Percentiles rank a stretch among this genome's conserved stretches.
Conservation (phyloP, 139 green algal genomes). For the Raphidocelis subcapitata region DNA sequence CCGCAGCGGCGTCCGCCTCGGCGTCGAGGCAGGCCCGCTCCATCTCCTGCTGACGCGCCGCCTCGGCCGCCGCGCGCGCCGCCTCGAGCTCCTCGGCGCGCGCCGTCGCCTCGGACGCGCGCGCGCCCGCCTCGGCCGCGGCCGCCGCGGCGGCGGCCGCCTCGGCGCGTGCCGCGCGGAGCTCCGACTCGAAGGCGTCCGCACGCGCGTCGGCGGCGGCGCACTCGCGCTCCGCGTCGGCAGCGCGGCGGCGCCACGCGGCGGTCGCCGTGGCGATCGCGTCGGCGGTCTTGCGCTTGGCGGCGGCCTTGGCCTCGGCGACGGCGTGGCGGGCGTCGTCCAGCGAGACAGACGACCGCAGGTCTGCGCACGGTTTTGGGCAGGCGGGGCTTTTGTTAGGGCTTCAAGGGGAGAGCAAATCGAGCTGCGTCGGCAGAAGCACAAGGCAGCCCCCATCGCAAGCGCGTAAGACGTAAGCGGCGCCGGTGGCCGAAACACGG, state of each 20-base stretch:
- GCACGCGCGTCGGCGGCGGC: no score
- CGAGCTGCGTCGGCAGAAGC: no score
- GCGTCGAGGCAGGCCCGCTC: not conserved
- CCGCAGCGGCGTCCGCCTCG: not conserved
- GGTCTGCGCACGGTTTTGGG: no score
- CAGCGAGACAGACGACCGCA: conserved; percentile 22
- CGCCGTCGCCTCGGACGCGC: no score
- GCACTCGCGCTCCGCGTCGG: not conserved
- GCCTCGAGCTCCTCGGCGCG: no score
- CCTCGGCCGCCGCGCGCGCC: not conserved
- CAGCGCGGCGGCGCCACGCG: not conserved
- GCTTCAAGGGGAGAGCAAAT: no score
- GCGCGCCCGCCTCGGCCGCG: no score
- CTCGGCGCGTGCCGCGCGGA: not conserved
- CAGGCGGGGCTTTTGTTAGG: no score
- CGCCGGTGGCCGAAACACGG: no score
- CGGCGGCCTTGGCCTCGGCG: conserved; percentile 14
- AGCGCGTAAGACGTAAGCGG: no score
- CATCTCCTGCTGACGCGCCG: not conserved
- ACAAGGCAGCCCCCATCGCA: no score
- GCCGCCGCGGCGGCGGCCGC: not conserved
- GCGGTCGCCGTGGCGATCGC: not conserved
- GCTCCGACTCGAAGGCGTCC: no score
- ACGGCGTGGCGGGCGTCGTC: conserved; percentile 17
- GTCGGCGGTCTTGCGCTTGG: conserved; percentile 20